phyloP scores from a whole-genome alignment of 805 yeast species.

The Candida cerambycidarum region DNA sequence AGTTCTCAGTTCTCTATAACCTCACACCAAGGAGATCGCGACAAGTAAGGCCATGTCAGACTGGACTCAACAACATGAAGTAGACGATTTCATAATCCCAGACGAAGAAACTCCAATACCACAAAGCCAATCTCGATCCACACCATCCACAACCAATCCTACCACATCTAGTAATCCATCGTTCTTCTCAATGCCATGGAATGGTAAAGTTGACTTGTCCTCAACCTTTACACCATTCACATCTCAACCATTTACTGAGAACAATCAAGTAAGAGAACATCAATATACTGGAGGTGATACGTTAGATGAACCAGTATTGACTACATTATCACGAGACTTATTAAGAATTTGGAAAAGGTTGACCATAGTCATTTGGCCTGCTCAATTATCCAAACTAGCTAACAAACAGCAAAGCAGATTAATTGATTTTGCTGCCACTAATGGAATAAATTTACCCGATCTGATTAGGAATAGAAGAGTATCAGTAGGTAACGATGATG shows the following conservation, averaged over 20 bases:
- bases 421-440: slow-evolving; percentile 33
- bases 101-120: slow-evolving; percentile 27
- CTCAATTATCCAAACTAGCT: slow-evolving; percentile 38
- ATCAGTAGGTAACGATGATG: slow-evolving; percentile 29
- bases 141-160: background rate
- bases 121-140: background rate
- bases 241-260: slow-evolving; percentile 19
- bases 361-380: slow-evolving; percentile 45
- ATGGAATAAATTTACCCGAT: slow-evolving; percentile 36
- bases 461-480: slow-evolving; percentile 30
- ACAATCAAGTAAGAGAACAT: slow-evolving; percentile 40
- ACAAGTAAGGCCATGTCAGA: slow-evolving; percentile 4
- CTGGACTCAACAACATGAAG: slow-evolving; percentile 14
- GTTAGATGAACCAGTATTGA: slow-evolving; percentile 64
- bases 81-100: slow-evolving; percentile 37
- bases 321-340: slow-evolving; percentile 48
- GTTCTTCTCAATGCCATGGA: slow-evolving; percentile 12
- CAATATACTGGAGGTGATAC: slow-evolving; percentile 71
- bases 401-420: slow-evolving; percentile 32
- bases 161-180: background rate
- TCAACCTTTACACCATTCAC: slow-evolving; percentile 36
- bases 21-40: too few species aligned
- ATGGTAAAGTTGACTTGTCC: slow-evolving; percentile 28
- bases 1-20: background rate
- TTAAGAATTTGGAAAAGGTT: slow-evolving; percentile 35